These are phyloP conservation scores for Nyssa sinensis DNA, from an alignment of 148 eudicot genomes.

Conservation along the genomic window DNA sequence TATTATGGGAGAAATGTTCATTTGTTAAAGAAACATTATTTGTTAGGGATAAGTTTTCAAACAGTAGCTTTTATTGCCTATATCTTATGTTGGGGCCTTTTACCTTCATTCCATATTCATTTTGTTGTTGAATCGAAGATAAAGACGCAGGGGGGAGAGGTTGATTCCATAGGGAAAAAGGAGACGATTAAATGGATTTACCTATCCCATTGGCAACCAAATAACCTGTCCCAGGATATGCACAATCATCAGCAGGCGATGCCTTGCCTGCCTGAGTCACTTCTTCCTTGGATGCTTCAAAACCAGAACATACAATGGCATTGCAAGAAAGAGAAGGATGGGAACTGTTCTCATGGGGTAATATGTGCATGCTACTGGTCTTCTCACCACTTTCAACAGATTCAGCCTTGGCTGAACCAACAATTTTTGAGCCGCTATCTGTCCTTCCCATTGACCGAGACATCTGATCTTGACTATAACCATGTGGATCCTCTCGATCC, in stretches of 20 bases:
- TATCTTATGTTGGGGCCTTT: not conserved
- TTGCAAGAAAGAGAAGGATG: constrained; percentile 97
- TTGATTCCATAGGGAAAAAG: not conserved
- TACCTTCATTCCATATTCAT: not conserved
- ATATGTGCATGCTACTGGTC: constrained; percentile 56
- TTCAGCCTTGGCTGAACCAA: constrained; percentile 87
- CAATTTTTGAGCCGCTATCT: constrained; percentile 91
- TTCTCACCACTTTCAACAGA: constrained; percentile 96
- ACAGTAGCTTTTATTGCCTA: not conserved
- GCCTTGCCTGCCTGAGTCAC: constrained; percentile 76
- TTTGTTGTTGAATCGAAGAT: not conserved
- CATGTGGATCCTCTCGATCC: constrained; percentile 85
- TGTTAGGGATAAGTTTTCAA: too few relatives aligned
- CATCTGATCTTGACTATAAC: constrained; percentile 88
- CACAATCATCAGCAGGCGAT: constrained; percentile 63
- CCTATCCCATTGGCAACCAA: constrained; percentile 68
- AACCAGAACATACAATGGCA: constrained; percentile 89
- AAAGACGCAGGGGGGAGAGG: not conserved
- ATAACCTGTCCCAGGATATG: constrained; percentile 59
- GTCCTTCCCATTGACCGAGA: constrained; percentile 77
- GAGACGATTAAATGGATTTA: constrained; percentile 10
- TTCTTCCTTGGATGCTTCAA: constrained; percentile 92
- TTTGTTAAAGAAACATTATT: not conserved
- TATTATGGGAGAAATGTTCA: not conserved
- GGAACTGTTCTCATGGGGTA: constrained; percentile 59